These are phyloP conservation scores for Rhodamnia rubescens DNA, from an alignment of 345 rosid species.

Conservation along the genomic window DNA sequence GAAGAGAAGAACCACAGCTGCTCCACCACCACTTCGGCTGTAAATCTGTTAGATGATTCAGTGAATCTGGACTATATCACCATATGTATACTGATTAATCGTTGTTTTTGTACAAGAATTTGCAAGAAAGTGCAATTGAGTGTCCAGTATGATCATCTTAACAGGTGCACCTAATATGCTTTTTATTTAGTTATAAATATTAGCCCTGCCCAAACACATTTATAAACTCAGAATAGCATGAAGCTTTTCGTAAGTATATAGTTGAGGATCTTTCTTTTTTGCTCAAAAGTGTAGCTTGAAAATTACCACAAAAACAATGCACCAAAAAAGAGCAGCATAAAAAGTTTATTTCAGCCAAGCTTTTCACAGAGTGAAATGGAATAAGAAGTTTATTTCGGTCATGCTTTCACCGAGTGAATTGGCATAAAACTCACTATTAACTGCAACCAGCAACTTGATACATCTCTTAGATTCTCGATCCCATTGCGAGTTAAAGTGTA, in stretches of 20 bases:
- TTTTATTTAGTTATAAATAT: neutral
- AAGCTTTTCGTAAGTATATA: neutral
- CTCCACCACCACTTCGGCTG: conserved; percentile 7
- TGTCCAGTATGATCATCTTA: neutral
- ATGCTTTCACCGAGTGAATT: neutral
- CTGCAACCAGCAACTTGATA: neutral
- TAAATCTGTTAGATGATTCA: neutral
- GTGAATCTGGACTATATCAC: neutral
- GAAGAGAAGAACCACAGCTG: conserved; percentile 8
- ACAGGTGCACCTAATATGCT: neutral
- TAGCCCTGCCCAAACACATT: neutral
- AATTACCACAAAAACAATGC: neutral
- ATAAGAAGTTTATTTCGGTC: neutral
- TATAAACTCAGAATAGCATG: neutral
- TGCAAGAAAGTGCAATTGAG: neutral
- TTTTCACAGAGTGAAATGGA: neutral
- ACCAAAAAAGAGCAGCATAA: neutral
- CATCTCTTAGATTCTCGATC: neutral
- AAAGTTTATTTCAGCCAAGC: neutral
- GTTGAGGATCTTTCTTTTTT: neutral
- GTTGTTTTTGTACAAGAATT: neutral
- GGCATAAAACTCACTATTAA: neutral
- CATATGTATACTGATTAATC: neutral
- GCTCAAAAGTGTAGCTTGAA: neutral
- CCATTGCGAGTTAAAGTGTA: neutral